Evolutionary conservation across 1,284 basidiomycete genomes (phyloP), one percentile per base, ranked within the genome.

Genomic region (Naganishia cerealis): DNA sequence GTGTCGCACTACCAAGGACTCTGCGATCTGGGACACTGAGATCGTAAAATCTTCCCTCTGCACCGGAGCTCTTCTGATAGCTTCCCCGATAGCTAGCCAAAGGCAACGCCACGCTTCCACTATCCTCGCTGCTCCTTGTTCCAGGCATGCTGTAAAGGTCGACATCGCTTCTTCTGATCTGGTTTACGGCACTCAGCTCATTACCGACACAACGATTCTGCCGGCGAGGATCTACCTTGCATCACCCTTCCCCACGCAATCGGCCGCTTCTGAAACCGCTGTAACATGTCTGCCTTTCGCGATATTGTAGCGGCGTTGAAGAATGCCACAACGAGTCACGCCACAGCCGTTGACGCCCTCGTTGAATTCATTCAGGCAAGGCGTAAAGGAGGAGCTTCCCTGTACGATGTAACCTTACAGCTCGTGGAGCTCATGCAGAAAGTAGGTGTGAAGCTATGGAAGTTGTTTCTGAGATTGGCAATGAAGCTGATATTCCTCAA

Each of bases 381-480:
- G 40, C 48, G 66, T 16, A 71, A 67, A 39, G 57, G 42, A 13
- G 70, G 70, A 15, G 36, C 40, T 52, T 56, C 59, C 0, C 39
- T 71, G 12, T 71, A 65, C 39, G 59, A 71, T 33, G 66, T 71
- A 18, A 68, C 66, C 15, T 50, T 65, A 57, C 48, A 63, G 16
- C 36, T 71, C 33, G 66, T 68, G 38, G 70, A 71, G 52, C 18
- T 71, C 24, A 48, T 71, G 63, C 70, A 71, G 46, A 55, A 65
- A 55, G 69, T 70, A 40, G 53, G 69, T 65, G 9, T 9, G 12
- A 29, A 54, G 26, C 21, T 50, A 21, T 42, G 36, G 38, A 26
- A 9, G 21, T 33, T 6, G 29, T n/a, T 42, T 38, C 33, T 1
- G 29, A 18, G 40, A 18, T 33, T 33, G 53, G 9, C 7, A 10